These are phyloP conservation scores for Ziziphus jujuba DNA, from an alignment of 306 rosid species.

Conservation along the genomic window DNA sequence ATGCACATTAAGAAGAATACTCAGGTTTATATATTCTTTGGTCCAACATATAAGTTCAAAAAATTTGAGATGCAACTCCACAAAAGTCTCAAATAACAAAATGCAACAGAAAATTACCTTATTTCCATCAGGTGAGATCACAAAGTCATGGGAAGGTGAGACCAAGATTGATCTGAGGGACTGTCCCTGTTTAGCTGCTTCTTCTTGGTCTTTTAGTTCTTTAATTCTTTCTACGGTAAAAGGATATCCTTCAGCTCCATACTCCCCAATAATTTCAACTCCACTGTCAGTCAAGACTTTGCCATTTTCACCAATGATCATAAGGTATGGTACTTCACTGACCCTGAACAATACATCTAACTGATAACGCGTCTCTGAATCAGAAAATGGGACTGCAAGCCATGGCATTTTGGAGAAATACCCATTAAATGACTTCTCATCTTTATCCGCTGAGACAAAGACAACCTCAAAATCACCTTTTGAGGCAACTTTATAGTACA, in stretches of 20 bases:
- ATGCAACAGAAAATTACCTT: constrained; percentile 33
- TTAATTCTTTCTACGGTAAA: constrained; percentile 51
- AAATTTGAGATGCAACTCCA: neutral
- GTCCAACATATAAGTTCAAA: neutral
- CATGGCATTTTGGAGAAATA: constrained; percentile 85
- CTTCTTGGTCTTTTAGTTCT: constrained; percentile 48
- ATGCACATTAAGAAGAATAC: constrained; percentile 15
- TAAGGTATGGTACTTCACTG: constrained; percentile 56
- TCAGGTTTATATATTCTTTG: constrained; percentile 12
- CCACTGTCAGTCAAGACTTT: constrained; percentile 46
- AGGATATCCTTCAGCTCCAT: constrained; percentile 62
- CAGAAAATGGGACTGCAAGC: constrained; percentile 72
- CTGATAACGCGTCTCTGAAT: constrained; percentile 40
- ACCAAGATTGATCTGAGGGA: constrained; percentile 51
- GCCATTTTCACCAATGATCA: constrained; percentile 52
- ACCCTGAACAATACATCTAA: constrained; percentile 55
- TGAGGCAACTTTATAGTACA: constrained; percentile 44
- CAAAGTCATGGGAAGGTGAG: constrained; percentile 48
- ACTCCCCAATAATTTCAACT: constrained; percentile 34
- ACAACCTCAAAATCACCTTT: constrained; percentile 63
- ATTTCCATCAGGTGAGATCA: constrained; percentile 52
- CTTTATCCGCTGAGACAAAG: constrained; percentile 52
- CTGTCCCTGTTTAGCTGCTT: constrained; percentile 51
- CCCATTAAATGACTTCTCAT: constrained; percentile 50
- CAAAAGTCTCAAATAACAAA: neutral